A percentile compares a stretch with the other conserved stretches of the same genome.
Conservation (phyloP, 345 rosid species). For the Salix purpurea region DNA sequence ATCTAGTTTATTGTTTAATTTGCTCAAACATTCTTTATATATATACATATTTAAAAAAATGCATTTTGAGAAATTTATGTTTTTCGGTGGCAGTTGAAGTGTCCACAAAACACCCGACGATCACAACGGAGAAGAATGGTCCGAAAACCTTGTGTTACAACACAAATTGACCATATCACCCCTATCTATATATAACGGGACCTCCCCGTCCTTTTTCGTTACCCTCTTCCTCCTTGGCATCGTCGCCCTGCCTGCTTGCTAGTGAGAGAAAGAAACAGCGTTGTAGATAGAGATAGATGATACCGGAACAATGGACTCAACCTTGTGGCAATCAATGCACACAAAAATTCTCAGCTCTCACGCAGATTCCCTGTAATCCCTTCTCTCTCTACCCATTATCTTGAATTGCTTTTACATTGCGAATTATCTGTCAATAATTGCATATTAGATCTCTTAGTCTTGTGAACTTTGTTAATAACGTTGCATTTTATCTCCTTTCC, state of each 20-base stretch:
- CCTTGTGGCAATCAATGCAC: slow-evolving; percentile 87
- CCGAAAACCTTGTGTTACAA: not conserved
- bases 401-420: not conserved
- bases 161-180: not conserved
- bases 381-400: not conserved
- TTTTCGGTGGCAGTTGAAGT: not conserved
- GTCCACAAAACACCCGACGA: not conserved
- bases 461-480: not conserved
- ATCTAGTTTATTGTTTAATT: no score
- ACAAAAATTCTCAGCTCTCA: slow-evolving; percentile 67
- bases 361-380: slow-evolving; percentile 73
- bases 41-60: no score
- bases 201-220: not conserved
- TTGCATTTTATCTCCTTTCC: not conserved
- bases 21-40: no score
- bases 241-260: not conserved
- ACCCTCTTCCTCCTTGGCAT: not conserved
- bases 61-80: not conserved
- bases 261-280: not conserved
- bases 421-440: not conserved
- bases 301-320: slow-evolving; percentile 78
- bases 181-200: not conserved
- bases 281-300: slow-evolving; percentile 1
- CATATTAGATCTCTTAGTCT: not conserved
- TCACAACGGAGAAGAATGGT: not conserved